phyloP scores from a whole-genome alignment of 768 basidiomycete genomes.

The Pleurotus tuoliensis region DNA sequence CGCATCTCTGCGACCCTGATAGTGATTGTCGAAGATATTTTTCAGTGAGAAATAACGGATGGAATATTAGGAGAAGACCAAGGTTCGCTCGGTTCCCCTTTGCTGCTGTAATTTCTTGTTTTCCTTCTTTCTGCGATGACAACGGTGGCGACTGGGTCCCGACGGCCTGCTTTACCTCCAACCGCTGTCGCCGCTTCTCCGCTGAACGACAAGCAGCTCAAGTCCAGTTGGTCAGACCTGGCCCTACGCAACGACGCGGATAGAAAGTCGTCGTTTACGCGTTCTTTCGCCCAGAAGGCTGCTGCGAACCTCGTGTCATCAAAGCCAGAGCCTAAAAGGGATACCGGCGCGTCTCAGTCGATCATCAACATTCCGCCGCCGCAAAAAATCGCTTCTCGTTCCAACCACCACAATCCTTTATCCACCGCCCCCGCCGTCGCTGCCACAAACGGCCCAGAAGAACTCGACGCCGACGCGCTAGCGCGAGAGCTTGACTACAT shows the following conservation, averaged over 20 bases:
- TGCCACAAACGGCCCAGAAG: constrained; percentile 17
- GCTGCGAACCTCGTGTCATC: constrained; percentile 21
- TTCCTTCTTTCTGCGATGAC: constrained; percentile 4
- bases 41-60: neutral
- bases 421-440: constrained; percentile 4
- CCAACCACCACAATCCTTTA: constrained; percentile 23
- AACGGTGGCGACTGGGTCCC: constrained; percentile 19
- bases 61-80: neutral
- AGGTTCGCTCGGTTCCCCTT: neutral
- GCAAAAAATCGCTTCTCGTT: constrained; percentile 4
- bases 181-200: constrained; percentile 35
- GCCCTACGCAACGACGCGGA: constrained; percentile 26
- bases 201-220: constrained; percentile 38
- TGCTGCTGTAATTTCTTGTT: neutral
- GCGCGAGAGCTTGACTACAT: constrained; percentile 77
- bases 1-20: neutral
- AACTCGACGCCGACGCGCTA: constrained; percentile 40
- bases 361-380: constrained; percentile 50
- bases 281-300: constrained; percentile 23
- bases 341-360: constrained; percentile 31
- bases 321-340: constrained; percentile 30
- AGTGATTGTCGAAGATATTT: neutral
- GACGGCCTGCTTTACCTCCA: constrained; percentile 27
- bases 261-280: constrained; percentile 20
- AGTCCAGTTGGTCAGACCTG: constrained; percentile 48